A percentile compares a stretch with the other conserved stretches of the same genome.
These are phyloP conservation scores for Acer campestre DNA, from an alignment of 345 rosid species.

Conservation along the genomic window DNA sequence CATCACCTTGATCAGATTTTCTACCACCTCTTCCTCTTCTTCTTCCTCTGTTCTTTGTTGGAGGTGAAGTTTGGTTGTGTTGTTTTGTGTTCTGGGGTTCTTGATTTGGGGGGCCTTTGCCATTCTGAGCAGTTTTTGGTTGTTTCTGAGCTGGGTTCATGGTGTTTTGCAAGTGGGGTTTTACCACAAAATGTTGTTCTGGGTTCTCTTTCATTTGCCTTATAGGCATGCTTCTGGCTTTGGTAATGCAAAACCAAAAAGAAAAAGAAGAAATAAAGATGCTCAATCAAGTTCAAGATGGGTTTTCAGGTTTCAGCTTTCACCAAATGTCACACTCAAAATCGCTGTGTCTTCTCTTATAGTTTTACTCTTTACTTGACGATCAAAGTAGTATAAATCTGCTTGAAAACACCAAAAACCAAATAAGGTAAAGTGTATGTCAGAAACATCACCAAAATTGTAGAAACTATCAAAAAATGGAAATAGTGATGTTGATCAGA, in stretches of 20 bases:
- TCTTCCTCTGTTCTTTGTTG: conserved; percentile 63
- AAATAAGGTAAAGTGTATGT: conserved; percentile 40
- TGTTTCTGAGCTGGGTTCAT: conserved; percentile 53
- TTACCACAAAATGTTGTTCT: conserved; percentile 73
- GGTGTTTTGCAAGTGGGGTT: conserved; percentile 60
- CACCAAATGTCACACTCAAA: conserved; percentile 37
- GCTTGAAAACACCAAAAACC: conserved; percentile 22
- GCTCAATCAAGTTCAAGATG: conserved; percentile 20
- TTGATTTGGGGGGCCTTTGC: conserved; percentile 62
- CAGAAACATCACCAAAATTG: conserved; percentile 31
- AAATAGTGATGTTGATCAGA: conserved; percentile 30
- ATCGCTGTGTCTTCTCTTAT: conserved; percentile 21
- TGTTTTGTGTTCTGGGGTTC: conserved; percentile 40
- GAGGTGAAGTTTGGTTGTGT: conserved; percentile 66
- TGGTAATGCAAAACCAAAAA: conserved; percentile 14
- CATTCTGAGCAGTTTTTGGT: conserved; percentile 68
- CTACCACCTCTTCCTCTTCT: conserved; percentile 95
- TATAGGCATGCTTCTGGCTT: conserved; percentile 58
- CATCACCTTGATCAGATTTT: conserved; percentile 91
- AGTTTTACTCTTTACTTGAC: conserved; percentile 23
- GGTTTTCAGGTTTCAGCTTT: conserved; percentile 3
- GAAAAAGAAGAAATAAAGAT: not conserved
- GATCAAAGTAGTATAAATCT: conserved; percentile 18
- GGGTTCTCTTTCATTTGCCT: conserved; percentile 87
- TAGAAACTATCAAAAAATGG: conserved; percentile 31